Conservation (phyloP, 352 stramenopile species). For the Halophytophthora polymorphica region DNA sequence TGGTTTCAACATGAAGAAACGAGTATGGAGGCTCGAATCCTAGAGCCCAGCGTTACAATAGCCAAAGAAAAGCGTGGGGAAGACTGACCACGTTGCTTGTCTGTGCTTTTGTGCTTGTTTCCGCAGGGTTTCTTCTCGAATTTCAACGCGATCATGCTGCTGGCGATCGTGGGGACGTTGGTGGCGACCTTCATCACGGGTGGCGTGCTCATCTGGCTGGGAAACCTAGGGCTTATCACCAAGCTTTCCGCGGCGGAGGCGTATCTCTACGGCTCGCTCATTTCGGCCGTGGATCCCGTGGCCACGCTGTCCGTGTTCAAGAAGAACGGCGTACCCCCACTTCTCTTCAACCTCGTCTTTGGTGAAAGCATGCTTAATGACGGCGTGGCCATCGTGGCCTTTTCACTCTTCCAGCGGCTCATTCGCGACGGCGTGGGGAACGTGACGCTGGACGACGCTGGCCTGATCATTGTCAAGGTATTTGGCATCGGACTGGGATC, state of each 20-base stretch:
- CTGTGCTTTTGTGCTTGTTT: neutral
- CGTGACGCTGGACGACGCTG: constrained; percentile 68
- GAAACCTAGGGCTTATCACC: constrained; percentile 70
- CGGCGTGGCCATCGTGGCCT: constrained; percentile 87
- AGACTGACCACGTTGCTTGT: constrained; percentile 12
- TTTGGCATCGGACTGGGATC: constrained; percentile 83
- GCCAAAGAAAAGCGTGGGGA: neutral
- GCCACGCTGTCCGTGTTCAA: constrained; percentile 93
- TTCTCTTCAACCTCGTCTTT: constrained; percentile 96
- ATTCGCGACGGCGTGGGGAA: constrained; percentile 71
- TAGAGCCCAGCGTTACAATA: too few species aligned
- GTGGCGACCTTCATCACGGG: constrained; percentile 81
- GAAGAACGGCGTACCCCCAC: constrained; percentile 78
- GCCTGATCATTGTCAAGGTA: constrained; percentile 78
- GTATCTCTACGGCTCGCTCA: constrained; percentile 90
- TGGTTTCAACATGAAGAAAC: constrained; percentile 88
- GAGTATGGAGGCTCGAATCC: constrained; percentile 46
- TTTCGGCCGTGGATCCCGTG: constrained; percentile 93
- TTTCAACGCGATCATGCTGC: constrained; percentile 82
- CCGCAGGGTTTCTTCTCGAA: constrained; percentile 83
- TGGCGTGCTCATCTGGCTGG: constrained; percentile 70
- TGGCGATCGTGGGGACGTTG: constrained; percentile 77
- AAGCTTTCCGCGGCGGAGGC: constrained; percentile 84
- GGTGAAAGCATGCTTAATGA: constrained; percentile 96
- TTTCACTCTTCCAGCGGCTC: constrained; percentile 77